Evolutionary conservation across 1,139 yeast species (phyloP), one percentile per base, ranked within the genome.

Genomic region (Magnusiomyces clavatus): DNA sequence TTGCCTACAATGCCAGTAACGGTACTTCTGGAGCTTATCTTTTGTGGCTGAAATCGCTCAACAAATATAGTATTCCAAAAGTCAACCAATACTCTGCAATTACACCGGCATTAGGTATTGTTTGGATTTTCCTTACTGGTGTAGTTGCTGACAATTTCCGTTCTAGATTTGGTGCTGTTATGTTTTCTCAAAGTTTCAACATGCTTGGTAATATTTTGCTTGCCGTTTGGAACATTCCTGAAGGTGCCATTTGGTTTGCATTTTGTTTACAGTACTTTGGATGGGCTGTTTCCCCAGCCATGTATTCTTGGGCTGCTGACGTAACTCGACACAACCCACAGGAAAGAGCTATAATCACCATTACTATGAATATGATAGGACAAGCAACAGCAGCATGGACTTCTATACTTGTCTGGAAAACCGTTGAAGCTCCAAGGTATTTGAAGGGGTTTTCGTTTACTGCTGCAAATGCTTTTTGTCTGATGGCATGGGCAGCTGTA

Each of bases 1-100:
- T 81, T 64, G 80, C 83, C 61, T 82, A 86, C 86, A 80, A 80
- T 63, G 78, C 78, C 64, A 72, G 69, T 54, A 77, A 73, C 59
- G 75, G 76, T 16, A 61, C 74, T 2, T 69, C 77, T 5, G 83
- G 87, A 46, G 69, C 74, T 19, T 82, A 79, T 63, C 69, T 77
- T 16, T 66, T 78, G 49, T 78, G 82, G 82, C 67, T 78, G 51
- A 72, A 76, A 59, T 74, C 80, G 14, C 65, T 75, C 39, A 46
- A 51, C 39, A 67, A 70, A 50, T 79, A 69, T 58, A 53, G 69
- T 1, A 65, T 69, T 17, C 69, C 71, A 2, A 67, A 71, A 57
- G 62, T 75, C 36, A 77, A 79, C 56, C 55, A 70, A 47, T 58
- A 69, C 49, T 66, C 78, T 8, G 70, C 81, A 46, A 65, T 76